Evolutionary conservation across 1,284 basidiomycete genomes (phyloP), one percentile per base, ranked within the genome.

Genomic region (Somion occarium): DNA sequence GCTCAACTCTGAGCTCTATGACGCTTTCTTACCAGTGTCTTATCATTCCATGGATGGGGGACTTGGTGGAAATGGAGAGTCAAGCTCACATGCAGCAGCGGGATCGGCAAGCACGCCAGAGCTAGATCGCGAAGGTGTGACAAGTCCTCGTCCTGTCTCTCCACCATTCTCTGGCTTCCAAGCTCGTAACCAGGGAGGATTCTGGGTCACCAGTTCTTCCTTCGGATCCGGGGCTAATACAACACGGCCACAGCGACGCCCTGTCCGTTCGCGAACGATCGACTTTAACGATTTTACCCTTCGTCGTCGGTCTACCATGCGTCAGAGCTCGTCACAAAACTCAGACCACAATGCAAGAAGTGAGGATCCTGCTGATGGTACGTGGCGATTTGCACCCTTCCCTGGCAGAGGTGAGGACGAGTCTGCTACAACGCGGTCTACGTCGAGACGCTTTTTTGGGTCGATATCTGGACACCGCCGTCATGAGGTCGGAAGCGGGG

Each of bases 251-350:
- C n/a, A n/a, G n/a, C n/a, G 79, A 24, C 78, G 78, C 20, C 69
- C 73, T 1, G 58, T 64, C 23, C 78, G 79, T 26, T 75, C 78
- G 4, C 69, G 83, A 30, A 72, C 75, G 5, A 70, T 77, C 3
- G 86, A 88, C 57, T 85, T 87, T 62, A 80, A 73, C 59, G 84
- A 87, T 26, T 86, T 83, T 54, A 81, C 84, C 0, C 64, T 75
- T 15, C 79, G 80, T n/a, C 78, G 84, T 25, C 76, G 85, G 11
- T 62, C 64, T 9, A 49, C 52, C 3, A 58, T 59, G 2, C 52
- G 65, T 37, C 55, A 60, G 45, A 58, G 49, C 45, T 26, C 50
- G 11, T 49, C 53, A 4, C 48, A 56, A 25, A 59, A 59, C 2
- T 49, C 55, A 18, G 13, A 22, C 19, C 53, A 55, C 2, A 15